phyloP scores from a whole-genome alignment of 2,329 filamentous ascomycete species.

The Neofusicoccum sp. region DNA sequence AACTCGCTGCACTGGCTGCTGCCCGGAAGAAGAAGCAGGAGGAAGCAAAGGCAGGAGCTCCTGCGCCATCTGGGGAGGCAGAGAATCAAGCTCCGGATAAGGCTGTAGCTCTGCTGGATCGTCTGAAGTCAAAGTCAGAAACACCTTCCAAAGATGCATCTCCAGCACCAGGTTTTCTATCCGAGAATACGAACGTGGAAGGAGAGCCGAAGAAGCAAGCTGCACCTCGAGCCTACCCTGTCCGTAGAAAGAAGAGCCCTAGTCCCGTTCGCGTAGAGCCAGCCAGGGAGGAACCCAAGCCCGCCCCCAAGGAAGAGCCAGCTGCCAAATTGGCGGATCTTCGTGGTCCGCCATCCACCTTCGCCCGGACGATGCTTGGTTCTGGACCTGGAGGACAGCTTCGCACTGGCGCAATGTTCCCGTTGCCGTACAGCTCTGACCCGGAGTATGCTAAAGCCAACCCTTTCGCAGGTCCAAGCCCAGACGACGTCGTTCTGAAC shows the following conservation, averaged over 20 bases:
- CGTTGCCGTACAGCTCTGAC: conserved; percentile 41
- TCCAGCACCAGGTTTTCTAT: neutral
- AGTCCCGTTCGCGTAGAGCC: conserved; percentile 1
- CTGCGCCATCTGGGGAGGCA: conserved; percentile 12
- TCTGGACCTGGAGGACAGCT: conserved; percentile 10
- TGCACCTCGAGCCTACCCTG: neutral
- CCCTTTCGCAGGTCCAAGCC: conserved; percentile 81
- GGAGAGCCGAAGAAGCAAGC: neutral
- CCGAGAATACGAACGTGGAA: conserved; percentile 28
- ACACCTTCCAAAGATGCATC: neutral
- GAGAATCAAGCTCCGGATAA: conserved; percentile 29
- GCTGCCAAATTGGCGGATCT: conserved; percentile 33
- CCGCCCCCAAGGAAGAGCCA: neutral
- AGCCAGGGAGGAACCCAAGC: neutral
- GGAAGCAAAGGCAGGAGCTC: conserved; percentile 48
- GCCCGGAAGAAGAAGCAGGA: conserved; percentile 80
- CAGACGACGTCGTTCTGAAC: conserved; percentile 82
- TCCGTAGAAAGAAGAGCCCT: conserved; percentile 6
- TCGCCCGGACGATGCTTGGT: conserved; percentile 51
- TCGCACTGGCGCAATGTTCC: conserved; percentile 22
- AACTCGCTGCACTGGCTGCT: conserved; percentile 85
- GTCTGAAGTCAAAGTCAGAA: conserved; percentile 36
- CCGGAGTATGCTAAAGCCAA: conserved; percentile 47
- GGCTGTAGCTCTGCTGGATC: conserved; percentile 45
- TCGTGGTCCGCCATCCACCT: conserved; percentile 49